These are phyloP conservation scores for Ustilago cynodontis DNA, from an alignment of 1,284 basidiomycete genomes.

Conservation along the genomic window DNA sequence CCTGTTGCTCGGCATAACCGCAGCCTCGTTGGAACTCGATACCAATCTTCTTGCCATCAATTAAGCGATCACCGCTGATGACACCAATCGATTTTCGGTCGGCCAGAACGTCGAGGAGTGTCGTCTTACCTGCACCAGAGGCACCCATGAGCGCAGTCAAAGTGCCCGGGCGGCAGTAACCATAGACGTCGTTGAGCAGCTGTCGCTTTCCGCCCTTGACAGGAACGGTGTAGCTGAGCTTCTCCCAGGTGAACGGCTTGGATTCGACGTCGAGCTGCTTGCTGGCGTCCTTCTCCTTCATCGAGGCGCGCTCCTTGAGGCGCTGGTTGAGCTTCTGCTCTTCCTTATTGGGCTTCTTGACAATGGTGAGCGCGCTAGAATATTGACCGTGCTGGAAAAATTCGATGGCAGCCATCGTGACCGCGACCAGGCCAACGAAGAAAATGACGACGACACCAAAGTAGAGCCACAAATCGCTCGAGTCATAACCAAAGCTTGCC, in stretches of 20 bases:
- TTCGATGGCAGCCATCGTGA: conserved; percentile 62
- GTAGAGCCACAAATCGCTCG: conserved; percentile 45
- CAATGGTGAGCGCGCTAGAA: conserved; percentile 38
- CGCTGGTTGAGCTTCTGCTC: conserved; percentile 55
- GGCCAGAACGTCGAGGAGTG: conserved; percentile 83
- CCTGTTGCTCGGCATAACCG: conserved; percentile 82
- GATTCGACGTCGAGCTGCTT: conserved; percentile 46
- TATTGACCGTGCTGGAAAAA: conserved; percentile 40
- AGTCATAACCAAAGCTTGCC: conserved; percentile 49
- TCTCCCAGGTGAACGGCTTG: conserved; percentile 71
- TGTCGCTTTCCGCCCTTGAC: conserved; percentile 75
- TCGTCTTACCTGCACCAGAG: conserved; percentile 77
- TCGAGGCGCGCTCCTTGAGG: conserved; percentile 42
- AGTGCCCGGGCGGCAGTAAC: conserved; percentile 83
- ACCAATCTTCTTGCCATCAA: conserved; percentile 81
- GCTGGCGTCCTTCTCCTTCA: conserved; percentile 46
- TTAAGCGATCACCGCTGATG: conserved; percentile 81
- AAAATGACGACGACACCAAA: conserved; percentile 58
- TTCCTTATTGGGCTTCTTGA: conserved; percentile 58
- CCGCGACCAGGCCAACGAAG: conserved; percentile 55
- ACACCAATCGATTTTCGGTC: conserved; percentile 83
- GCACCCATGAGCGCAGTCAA: conserved; percentile 80
- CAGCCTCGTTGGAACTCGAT: conserved; percentile 79
- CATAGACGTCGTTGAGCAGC: conserved; percentile 82
- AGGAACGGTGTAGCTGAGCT: conserved; percentile 72